Conservation (phyloP, 225 moss, liverwort and hornwort genomes). For the Neckera pumila region DNA sequence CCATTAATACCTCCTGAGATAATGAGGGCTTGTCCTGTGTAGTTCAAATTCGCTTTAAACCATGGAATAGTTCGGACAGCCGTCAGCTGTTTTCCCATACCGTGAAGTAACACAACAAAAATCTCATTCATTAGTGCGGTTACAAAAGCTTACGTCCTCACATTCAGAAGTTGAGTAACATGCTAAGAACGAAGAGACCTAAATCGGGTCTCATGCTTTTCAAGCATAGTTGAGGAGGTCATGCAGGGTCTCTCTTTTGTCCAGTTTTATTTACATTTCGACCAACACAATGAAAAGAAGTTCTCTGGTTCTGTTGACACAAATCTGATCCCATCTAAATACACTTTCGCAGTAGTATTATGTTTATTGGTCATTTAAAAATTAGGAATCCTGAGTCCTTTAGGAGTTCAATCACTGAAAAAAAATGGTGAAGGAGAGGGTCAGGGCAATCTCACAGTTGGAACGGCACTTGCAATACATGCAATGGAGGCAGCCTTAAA, state of each 20-base stretch:
- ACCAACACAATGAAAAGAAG: not conserved
- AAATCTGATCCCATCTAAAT: not conserved
- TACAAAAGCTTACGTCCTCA: not conserved
- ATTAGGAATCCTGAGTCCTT: not conserved
- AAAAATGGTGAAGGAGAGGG: not conserved
- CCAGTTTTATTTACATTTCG: not conserved
- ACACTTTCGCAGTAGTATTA: no score
- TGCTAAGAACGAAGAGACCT: not conserved
- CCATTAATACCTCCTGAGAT: constrained; percentile 47
- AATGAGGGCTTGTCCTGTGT: constrained; percentile 89
- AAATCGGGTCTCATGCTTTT: no score
- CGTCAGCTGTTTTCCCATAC: constrained; percentile 31
- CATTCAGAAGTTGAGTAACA: not conserved
- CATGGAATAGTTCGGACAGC: constrained; percentile 62
- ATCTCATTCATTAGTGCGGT: not conserved
- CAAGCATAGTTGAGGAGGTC: not conserved
- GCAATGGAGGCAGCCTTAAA: constrained; percentile 60
- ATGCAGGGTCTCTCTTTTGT: not conserved
- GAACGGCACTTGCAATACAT: constrained; percentile 34
- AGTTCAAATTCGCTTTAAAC: constrained; percentile 76
- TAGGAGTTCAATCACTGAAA: not conserved
- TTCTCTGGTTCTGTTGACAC: not conserved
- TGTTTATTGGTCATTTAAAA: not conserved
- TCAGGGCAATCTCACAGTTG: constrained; percentile 49
- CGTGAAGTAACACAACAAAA: not conserved